A percentile compares a stretch with the other conserved stretches of the same genome.
Conservation (phyloP, 2,329 filamentous ascomycete genomes). For the Seiridium unicorne region DNA sequence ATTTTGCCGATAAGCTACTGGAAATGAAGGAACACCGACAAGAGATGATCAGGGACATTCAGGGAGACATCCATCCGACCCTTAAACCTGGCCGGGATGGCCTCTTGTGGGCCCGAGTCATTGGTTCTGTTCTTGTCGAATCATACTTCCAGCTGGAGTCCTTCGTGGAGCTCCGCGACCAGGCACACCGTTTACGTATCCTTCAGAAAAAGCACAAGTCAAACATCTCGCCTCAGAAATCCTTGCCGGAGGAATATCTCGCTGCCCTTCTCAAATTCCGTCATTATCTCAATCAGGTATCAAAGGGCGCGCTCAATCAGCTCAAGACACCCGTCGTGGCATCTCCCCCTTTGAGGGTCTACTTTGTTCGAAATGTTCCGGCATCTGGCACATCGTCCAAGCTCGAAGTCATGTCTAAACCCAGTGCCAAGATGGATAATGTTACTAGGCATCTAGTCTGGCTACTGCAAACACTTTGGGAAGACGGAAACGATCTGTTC, state of each 20-base stretch:
- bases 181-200: conserved; percentile 11
- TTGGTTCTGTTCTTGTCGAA: not conserved
- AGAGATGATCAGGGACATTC: not conserved
- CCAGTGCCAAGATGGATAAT: conserved; percentile 17
- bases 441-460: conserved; percentile 28
- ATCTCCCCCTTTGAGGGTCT: conserved; percentile 39
- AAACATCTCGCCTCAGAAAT: conserved; percentile 27
- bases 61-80: not conserved
- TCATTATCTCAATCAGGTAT: conserved; percentile 30
- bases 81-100: not conserved
- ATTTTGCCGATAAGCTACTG: conserved; percentile 47
- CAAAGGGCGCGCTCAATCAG: conserved; percentile 26
- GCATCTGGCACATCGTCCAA: conserved; percentile 21
- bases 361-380: conserved; percentile 20
- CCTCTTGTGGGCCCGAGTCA: not conserved
- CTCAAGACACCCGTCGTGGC: conserved; percentile 25
- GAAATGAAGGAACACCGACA: conserved; percentile 12
- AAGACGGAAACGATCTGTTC: conserved; percentile 29
- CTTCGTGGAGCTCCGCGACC: not conserved
- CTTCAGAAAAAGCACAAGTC: conserved; percentile 31
- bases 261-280: conserved; percentile 37
- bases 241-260: conserved; percentile 32
- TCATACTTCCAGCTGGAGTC: not conserved
- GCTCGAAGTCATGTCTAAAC: conserved; percentile 6
- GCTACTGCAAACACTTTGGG: conserved; percentile 36